Base-by-base conservation (phyloP, 257 asterid genomes). In the Gentiana macrophylla region DNA sequence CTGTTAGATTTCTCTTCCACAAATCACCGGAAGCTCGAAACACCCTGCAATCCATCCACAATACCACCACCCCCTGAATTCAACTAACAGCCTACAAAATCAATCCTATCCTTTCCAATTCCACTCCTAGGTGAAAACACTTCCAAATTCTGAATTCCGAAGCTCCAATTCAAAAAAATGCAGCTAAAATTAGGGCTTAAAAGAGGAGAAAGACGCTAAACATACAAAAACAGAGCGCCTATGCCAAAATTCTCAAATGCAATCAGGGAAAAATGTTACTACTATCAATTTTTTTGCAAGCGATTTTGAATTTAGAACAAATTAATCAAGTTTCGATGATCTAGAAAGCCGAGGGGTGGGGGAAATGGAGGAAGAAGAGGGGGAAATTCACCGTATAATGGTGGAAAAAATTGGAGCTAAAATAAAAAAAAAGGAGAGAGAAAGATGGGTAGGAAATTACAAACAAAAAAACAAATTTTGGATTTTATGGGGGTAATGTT, bases 41-140 rank as follows among this genome's bases (percentile, higher is more conserved):
- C 51, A 79, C 79, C 62, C 68, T 58, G 62, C 92, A 82, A 61
- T 79, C 75, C 95, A 86, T 82, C 52, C 64, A 41, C 46, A 72
- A 59, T 8, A 64, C 68, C 56, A 56, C 68, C 53, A 48, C 67
- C 59, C 46, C 46, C 46, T 5, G 9, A 5, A 3, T 4, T 41
- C 46, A 41, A 41, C 1, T 41, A 7, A 35, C 69, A 62, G 61
- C 51, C 46, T 67, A 67, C 15, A 48, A 52, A 54, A 46, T 10
- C 24, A 1, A 12, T 33, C 35, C 55, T 56, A 37, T 24, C 48
- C 48, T 6, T 5, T 41, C 34, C 36, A 64, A 59, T 38, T 44
- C 7, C 2, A 2, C 4, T 1, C 9, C 15, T 37, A 10, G 50
- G 4, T 1, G 5, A 46, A 50, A 51, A 61, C 3, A 24, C 35